Evolutionary conservation across 2,329 filamentous ascomycete species (phyloP).

Genomic region (Trichoderma guizhouense): DNA sequence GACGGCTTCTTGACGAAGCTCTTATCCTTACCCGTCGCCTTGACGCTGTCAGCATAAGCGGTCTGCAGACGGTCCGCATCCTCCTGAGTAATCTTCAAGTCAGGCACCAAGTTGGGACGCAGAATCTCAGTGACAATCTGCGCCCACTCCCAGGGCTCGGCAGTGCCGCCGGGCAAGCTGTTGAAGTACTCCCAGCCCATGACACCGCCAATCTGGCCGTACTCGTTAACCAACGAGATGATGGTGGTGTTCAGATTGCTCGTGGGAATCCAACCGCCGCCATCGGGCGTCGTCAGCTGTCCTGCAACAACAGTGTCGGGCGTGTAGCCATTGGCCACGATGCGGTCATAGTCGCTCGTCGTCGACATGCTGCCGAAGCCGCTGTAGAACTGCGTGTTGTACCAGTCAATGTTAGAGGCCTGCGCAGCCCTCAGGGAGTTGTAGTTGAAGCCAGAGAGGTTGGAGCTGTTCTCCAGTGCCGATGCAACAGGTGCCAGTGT

Average conservation of each 20-base stretch:
- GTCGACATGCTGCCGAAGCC: slow-evolving; percentile 64
- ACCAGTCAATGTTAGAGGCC: slow-evolving; percentile 68
- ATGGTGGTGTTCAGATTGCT: slow-evolving; percentile 44
- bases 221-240: slow-evolving; percentile 41
- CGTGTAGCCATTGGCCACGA: slow-evolving; percentile 61
- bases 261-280: slow-evolving; percentile 45
- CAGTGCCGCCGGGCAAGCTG: slow-evolving; percentile 44
- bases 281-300: slow-evolving; percentile 68
- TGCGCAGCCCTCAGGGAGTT: slow-evolving; percentile 62
- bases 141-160: slow-evolving; percentile 74
- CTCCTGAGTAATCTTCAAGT: slow-evolving; percentile 17
- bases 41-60: slow-evolving; percentile 17
- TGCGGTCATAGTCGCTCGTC: slow-evolving; percentile 41
- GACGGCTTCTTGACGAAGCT: neutral
- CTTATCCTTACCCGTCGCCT: neutral
- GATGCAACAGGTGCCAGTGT: slow-evolving; percentile 77
- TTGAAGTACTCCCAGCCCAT: slow-evolving; percentile 96
- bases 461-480: slow-evolving; percentile 56
- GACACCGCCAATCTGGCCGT: slow-evolving; percentile 73
- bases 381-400: slow-evolving; percentile 87
- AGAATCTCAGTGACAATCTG: slow-evolving; percentile 32
- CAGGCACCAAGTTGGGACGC: slow-evolving; percentile 23
- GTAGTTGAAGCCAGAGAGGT: slow-evolving; percentile 78
- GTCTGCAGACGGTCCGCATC: slow-evolving; percentile 19
- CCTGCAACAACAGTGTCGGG: slow-evolving; percentile 71